Evolutionary conservation across 768 basidiomycete species (phyloP).

Genomic region (Mycena floridula): DNA sequence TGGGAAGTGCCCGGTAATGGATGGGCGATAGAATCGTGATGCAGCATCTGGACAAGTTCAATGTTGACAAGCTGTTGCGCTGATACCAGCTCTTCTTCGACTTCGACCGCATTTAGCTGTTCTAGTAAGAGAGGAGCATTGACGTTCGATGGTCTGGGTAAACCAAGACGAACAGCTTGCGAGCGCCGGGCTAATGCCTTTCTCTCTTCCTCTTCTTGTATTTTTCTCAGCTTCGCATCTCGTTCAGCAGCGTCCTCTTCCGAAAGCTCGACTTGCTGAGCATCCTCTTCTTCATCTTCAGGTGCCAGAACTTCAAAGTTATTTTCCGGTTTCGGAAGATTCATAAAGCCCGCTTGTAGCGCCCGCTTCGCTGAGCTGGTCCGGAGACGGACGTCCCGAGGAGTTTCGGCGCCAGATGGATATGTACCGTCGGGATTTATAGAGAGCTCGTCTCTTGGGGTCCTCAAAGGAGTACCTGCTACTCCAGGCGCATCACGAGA

Average conservation of each 20-base stretch:
- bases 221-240: conserved; percentile 64
- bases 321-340: conserved; percentile 88
- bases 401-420: conserved; percentile 51
- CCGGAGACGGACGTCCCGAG: conserved; percentile 66
- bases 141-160: conserved; percentile 85
- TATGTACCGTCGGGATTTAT: conserved; percentile 74
- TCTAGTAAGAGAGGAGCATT: conserved; percentile 60
- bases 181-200: conserved; percentile 80
- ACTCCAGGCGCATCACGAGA: conserved; percentile 42
- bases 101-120: conserved; percentile 48
- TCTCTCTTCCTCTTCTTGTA: conserved; percentile 70
- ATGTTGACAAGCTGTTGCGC: conserved; percentile 64
- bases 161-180: conserved; percentile 68
- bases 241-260: conserved; percentile 93
- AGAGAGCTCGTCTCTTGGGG: conserved; percentile 89
- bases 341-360: conserved; percentile 75
- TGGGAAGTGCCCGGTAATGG: conserved; percentile 84
- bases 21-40: conserved; percentile 83
- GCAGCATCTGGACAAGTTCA: conserved; percentile 74
- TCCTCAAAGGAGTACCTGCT: conserved; percentile 79
- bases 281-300: conserved; percentile 71
- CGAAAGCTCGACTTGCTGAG: conserved; percentile 22
- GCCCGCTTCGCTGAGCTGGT: conserved; percentile 63
- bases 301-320: conserved; percentile 94
- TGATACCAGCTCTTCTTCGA: conserved; percentile 29